These are phyloP conservation scores for Xerocomellus intermedius DNA, from an alignment of 768 basidiomycete species.

Conservation along the genomic window DNA sequence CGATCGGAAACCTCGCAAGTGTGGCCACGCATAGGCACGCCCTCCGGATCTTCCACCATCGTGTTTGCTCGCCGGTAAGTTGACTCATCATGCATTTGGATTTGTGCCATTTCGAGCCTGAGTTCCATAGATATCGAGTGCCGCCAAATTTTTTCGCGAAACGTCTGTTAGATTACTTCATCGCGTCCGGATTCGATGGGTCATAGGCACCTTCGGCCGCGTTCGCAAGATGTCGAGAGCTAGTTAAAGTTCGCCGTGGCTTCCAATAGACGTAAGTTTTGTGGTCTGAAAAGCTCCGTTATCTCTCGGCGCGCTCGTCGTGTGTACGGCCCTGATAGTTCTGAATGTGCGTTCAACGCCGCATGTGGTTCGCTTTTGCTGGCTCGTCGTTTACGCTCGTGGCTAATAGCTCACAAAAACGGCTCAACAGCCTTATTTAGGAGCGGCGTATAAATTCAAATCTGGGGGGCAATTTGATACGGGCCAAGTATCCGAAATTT, in stretches of 20 bases:
- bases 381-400: background rate
- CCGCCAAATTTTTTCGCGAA: background rate
- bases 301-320: background rate
- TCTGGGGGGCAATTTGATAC: background rate
- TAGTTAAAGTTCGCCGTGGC: background rate
- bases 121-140: background rate
- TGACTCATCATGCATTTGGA: slow-evolving; percentile 13
- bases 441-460: background rate
- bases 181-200: background rate
- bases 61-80: slow-evolving; percentile 17
- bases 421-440: background rate
- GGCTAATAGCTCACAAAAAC: background rate
- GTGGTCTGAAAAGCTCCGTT: background rate
- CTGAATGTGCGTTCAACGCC: background rate
- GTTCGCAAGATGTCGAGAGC: background rate
- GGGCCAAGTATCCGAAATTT: background rate
- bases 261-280: slow-evolving; percentile 7
- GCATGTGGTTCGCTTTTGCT: background rate
- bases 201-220: background rate
- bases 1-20: slow-evolving; percentile 2
- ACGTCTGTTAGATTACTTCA: slow-evolving; percentile 13
- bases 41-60: slow-evolving; percentile 25
- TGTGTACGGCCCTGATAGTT: background rate
- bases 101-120: slow-evolving; percentile 3
- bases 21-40: slow-evolving; percentile 12